Base-by-base conservation (phyloP, 257 asterid genomes). In the Gentiana macrophylla region DNA sequence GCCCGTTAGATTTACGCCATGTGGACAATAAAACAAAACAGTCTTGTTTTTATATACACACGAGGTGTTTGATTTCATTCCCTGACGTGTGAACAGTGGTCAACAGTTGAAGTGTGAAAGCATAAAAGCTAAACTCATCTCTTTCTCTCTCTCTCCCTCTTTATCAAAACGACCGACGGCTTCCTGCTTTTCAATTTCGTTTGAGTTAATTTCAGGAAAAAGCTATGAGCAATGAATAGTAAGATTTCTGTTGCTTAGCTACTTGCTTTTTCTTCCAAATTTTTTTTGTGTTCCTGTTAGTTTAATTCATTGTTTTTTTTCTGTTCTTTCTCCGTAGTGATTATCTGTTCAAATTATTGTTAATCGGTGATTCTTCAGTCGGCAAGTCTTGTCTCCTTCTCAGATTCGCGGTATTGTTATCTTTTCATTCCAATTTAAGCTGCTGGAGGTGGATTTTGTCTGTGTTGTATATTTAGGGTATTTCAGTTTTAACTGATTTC, bases 321-420 rank as follows among this genome's bases (percentile, higher is more conserved):
- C 44, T 37, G 33, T 50, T 49, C 24, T 41, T 34, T 32, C 45
- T 8, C 47, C 62, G 54, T 62, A 78, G 84, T 49, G 84, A 78
- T 68, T 78, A 74, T 63, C 44, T 78, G 80, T 78, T 78, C 80
- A 78, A 78, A 65, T 71, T 78, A 41, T 64, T 78, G 74, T 62
- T 78, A 49, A 78, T 78, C 65, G 84, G 84, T 34, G 84, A 78
- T 64, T 78, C 84, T 13, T 78, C 84, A 47, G 80, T 74, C 54
- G 84, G 84, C 52, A 78, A 78, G 58, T 78, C 84, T 44, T 78
- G 84, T 66, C 84, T 78, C 59, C 79, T 78, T 57, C 78, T 78
- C 61, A 62, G 84, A 71, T 78, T 78, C 61, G 84, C 84, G 12
- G 84, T 78, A 74, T 62, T 80, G 24, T 24, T 24, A 60, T 56